Evolutionary conservation across 768 basidiomycete species (phyloP), one percentile per base, ranked within the genome.

Genomic region (Phlebiopsis flavidoalba): DNA sequence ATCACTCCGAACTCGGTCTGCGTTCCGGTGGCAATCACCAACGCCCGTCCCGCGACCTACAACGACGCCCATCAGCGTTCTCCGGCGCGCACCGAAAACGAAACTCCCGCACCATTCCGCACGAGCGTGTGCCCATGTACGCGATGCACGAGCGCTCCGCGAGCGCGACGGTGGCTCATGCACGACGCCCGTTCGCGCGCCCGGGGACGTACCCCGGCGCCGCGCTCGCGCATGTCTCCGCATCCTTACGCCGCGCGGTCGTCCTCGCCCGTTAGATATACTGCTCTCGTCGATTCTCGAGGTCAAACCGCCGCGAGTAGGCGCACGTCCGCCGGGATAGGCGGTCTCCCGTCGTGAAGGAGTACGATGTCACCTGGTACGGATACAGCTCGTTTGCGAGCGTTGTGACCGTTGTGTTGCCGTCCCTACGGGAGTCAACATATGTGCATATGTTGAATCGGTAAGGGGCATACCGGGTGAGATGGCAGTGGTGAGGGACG

Each of bases 261-360:
- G 95, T 96, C 77, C n/a, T 98, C 95, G 21, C 95, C 95, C 6
- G 95, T 98, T 53, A 98, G 73, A n/a, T n/a, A n/a, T n/a, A 66
- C 93, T 94, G 65, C 92, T 94, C 76, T 98, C 95, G 73, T 98
- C 95, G 45, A 98, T 87, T n/a, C 70, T 98, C 95, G 40, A 98
- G 80, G 65, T 94, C 93, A 33, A n/a, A 92, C 80, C 0, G 92
- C 82, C n/a, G 83, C 76, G 58, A 89, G 78, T 22, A 98, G 79
- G 22, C 96, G 88, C 59, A 98, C 81, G 68, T 98, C 95, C 45
- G 96, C 94, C 1, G 95, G 95, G 21, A 98, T 83, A 31, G 3
- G 43, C 95, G 91, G 71, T 98, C 95, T 19, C 95, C 95, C 0
- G 94, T 95, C 24, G 82, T 76, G 75, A 98, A 91, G 0, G 87